phyloP scores from a whole-genome alignment of 1,284 basidiomycete genomes.

The Hymenochaete sp. region DNA sequence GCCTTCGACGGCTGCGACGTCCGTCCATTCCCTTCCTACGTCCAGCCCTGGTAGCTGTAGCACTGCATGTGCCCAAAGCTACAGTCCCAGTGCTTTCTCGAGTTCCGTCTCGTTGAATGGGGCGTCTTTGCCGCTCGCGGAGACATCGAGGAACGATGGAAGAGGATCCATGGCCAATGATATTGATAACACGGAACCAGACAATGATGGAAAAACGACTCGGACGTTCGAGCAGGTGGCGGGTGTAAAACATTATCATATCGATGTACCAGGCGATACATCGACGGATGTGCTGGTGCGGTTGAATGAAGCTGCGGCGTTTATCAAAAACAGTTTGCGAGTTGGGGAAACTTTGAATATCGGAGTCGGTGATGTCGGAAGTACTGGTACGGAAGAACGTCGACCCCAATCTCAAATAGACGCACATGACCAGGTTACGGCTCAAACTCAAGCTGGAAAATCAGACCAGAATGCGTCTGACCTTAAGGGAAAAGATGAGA shows the following conservation, averaged over 20 bases:
- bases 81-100: too few species aligned
- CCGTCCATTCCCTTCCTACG: conserved; percentile 6
- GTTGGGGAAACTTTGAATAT: neutral
- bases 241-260: conserved; percentile 31
- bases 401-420: too few species aligned
- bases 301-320: conserved; percentile 36
- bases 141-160: too few species aligned
- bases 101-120: too few species aligned
- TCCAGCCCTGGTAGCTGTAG: too few species aligned
- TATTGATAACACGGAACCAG: conserved; percentile 5
- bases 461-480: conserved; percentile 4
- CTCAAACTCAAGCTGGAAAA: conserved; percentile 4
- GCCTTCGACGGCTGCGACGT: conserved; percentile 14
- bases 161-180: too few species aligned
- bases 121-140: too few species aligned
- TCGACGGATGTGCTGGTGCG: conserved; percentile 34
- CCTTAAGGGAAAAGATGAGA: neutral
- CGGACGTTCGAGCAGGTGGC: conserved; percentile 8
- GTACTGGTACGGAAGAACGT: too few species aligned
- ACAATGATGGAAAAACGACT: conserved; percentile 4
- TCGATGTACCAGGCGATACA: conserved; percentile 31
- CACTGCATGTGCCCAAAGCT: too few species aligned
- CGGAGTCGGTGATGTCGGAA: too few species aligned
- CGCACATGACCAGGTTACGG: too few species aligned
- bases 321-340: conserved; percentile 25